Evolutionary conservation across 805 yeast genomes (phyloP).

Genomic region (Zygoascus flipseniorum): DNA sequence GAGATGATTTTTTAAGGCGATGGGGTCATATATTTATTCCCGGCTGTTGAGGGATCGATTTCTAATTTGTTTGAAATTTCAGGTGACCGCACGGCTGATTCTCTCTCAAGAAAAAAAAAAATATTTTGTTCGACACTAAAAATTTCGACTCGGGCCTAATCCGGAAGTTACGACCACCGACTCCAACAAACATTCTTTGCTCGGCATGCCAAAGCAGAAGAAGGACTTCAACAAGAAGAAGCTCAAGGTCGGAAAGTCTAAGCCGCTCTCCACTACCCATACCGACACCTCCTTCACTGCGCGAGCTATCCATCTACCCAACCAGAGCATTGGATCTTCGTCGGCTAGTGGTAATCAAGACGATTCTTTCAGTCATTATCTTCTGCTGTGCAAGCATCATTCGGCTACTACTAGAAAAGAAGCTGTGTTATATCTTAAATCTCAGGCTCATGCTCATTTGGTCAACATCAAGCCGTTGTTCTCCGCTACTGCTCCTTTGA

Average conservation of each 20-base stretch:
- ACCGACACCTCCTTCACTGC: conserved; percentile 85
- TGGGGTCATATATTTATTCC: not conserved
- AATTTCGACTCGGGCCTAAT: not conserved
- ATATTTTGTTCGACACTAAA: not conserved
- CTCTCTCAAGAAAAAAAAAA: not conserved
- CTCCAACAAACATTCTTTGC: not conserved
- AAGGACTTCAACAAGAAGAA: conserved; percentile 45
- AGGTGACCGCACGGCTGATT: not conserved
- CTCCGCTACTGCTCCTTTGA: conserved; percentile 49
- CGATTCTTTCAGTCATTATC: conserved; percentile 40
- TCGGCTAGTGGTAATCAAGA: conserved; percentile 15
- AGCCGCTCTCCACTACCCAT: conserved; percentile 58
- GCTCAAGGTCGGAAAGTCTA: conserved; percentile 80
- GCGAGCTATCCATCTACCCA: conserved; percentile 30
- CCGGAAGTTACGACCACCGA: too few species aligned
- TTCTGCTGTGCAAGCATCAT: conserved; percentile 70
- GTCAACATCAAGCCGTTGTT: conserved; percentile 50
- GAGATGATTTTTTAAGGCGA: too few species aligned
- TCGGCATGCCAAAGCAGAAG: not conserved
- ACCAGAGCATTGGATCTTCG: conserved; percentile 21
- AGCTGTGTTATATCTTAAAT: conserved; percentile 45
- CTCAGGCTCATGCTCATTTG: conserved; percentile 44
- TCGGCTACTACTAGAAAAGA: conserved; percentile 63
- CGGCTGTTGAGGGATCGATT: not conserved
- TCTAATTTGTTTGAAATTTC: not conserved